These are phyloP conservation scores for Fusarium nelsonii DNA, from an alignment of 2,329 filamentous ascomycete species.

Conservation along the genomic window DNA sequence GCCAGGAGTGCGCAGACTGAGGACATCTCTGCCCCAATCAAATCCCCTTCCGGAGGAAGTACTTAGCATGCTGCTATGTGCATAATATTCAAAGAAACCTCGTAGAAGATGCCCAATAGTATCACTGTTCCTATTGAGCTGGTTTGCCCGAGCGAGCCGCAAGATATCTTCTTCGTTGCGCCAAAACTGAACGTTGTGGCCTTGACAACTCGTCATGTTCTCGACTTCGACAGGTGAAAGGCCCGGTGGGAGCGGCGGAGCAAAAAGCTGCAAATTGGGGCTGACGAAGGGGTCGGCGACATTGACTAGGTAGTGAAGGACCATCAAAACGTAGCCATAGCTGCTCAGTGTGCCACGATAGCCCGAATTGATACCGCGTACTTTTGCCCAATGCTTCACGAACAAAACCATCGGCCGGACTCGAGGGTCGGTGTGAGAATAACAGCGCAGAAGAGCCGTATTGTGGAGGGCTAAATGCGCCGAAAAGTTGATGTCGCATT, in stretches of 20 bases:
- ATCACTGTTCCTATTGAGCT: slow-evolving; percentile 76
- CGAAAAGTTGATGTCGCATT: slow-evolving; percentile 93
- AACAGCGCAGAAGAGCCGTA: slow-evolving; percentile 84
- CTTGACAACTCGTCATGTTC: slow-evolving; percentile 63
- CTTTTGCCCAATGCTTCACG: slow-evolving; percentile 91
- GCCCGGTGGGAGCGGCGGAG: slow-evolving; percentile 56
- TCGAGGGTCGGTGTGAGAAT: slow-evolving; percentile 81
- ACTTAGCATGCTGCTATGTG: slow-evolving; percentile 68
- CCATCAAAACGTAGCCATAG: slow-evolving; percentile 93
- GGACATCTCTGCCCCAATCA: slow-evolving; percentile 82
- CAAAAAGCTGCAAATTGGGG: slow-evolving; percentile 80
- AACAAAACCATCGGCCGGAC: slow-evolving; percentile 85
- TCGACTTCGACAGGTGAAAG: slow-evolving; percentile 43
- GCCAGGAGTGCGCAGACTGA: slow-evolving; percentile 79
- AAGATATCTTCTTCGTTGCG: slow-evolving; percentile 78
- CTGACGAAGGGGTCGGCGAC: slow-evolving; percentile 83
- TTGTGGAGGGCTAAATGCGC: slow-evolving; percentile 87
- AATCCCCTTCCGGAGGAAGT: slow-evolving; percentile 70
- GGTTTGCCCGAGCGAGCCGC: slow-evolving; percentile 66
- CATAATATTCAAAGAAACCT: slow-evolving; percentile 91
- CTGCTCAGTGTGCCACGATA: slow-evolving; percentile 89
- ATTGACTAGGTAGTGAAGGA: slow-evolving; percentile 90
- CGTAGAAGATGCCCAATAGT: slow-evolving; percentile 77
- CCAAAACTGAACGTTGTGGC: slow-evolving; percentile 82
- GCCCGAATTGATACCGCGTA: slow-evolving; percentile 85